These are phyloP conservation scores for Mycena floridula DNA, from an alignment of 768 basidiomycete species.

Conservation along the genomic window DNA sequence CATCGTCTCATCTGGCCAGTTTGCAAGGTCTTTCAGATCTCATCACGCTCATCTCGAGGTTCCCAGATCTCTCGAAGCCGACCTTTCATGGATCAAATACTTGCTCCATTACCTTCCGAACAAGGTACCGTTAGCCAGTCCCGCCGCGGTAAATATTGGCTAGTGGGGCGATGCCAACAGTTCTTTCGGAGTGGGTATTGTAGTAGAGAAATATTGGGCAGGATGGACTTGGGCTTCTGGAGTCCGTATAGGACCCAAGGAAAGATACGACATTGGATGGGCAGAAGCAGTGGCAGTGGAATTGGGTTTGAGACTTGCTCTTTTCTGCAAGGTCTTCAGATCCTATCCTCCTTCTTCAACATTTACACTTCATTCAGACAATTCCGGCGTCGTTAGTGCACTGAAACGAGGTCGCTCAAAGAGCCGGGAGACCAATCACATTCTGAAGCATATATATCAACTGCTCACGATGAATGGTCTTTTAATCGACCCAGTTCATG, in stretches of 20 bases:
- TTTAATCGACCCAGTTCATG: conserved; percentile 9
- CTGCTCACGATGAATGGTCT: conserved; percentile 10
- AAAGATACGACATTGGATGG: conserved; percentile 28
- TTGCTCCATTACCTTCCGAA: conserved; percentile 11
- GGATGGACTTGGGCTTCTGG: conserved; percentile 23
- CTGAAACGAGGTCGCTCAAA: conserved; percentile 22
- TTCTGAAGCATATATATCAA: conserved; percentile 20
- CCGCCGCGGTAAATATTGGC: conserved; percentile 15
- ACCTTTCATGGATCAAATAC: conserved; percentile 16
- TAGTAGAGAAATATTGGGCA: conserved; percentile 19
- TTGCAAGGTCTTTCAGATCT: conserved; percentile 14
- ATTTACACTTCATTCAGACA: conserved; percentile 27
- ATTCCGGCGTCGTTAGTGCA: conserved; percentile 22
- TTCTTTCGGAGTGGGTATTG: conserved; percentile 23
- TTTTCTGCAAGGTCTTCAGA: conserved; percentile 4
- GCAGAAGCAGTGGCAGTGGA: conserved; percentile 32
- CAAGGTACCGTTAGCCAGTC: conserved; percentile 9
- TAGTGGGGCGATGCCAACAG: conserved; percentile 31
- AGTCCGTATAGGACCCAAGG: conserved; percentile 18
- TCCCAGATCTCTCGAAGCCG: conserved; percentile 5
- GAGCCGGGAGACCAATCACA: conserved; percentile 18
- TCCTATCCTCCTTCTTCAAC: too few relatives aligned
- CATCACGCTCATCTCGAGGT: conserved; percentile 8
- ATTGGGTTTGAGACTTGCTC: conserved; percentile 16
- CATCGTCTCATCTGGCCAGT: conserved; percentile 12